Evolutionary conservation across 495 filamentous ascomycete species (phyloP), one percentile per base, ranked within the genome.

Genomic region (Oidiodendron maius): DNA sequence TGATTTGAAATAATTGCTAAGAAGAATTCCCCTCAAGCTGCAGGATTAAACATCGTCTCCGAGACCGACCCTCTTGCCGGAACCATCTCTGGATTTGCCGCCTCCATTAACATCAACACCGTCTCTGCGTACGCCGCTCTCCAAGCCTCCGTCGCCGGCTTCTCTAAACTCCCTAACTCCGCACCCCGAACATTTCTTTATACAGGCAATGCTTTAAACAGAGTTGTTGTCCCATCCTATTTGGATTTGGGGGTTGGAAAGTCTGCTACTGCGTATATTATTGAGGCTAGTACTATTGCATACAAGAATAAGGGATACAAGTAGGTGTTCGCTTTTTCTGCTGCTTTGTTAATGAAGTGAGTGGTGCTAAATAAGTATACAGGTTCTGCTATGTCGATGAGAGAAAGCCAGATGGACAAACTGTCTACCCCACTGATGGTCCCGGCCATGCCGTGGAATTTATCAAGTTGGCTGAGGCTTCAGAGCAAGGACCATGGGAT

Each of bases 341-440:
- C 24, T 16, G n/a, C n/a, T 4, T 12, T 13, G 24, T 15, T 24
- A 46, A 24, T 37, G 23, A 26, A 43, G 42, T n/a, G n/a, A n/a
- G n/a, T n/a, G n/a, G 24, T 20, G 16, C 3, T 40, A 26, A 42
- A 48, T 10, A n/a, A n/a, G 16, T 12, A 43, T 48, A n/a, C 44
- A 73, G 70, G 44, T 73, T 75, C 52, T 74, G 71, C 46, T 76
- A 72, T 60, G 66, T 59, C 8, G 71, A 74, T 43, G 64, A 75
- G 51, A 56, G 71, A 25, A 68, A 66, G 13, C 52, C 58, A 15
- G 67, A 74, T n/a, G n/a, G n/a, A n/a, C n/a, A n/a, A n/a, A n/a
- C n/a, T n/a, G n/a, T n/a, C n/a, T n/a, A n/a, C n/a, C n/a, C n/a
- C n/a, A n/a, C n/a, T n/a, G n/a, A n/a, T n/a, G n/a, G n/a, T n/a